phyloP scores from a whole-genome alignment of 2,329 filamentous ascomycete genomes.

The Paecilomyces sp. region DNA sequence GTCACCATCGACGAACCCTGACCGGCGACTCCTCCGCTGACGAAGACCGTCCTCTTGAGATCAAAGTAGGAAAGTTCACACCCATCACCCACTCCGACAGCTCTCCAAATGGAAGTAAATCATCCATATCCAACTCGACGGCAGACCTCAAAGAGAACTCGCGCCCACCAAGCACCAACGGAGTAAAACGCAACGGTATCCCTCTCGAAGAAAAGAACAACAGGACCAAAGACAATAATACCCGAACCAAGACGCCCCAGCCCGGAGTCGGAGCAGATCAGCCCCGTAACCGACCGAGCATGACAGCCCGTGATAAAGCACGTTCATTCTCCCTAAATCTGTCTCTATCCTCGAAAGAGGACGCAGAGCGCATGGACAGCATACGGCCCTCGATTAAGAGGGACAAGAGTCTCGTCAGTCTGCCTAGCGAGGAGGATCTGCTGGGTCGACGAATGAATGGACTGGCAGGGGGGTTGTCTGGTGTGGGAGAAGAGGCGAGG shows the following conservation, averaged over 20 bases:
- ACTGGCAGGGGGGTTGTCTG: constrained; percentile 10
- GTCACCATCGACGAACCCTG: constrained; percentile 41
- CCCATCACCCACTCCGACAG: constrained; percentile 15
- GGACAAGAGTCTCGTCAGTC: constrained; percentile 43
- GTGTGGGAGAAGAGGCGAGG: constrained; percentile 8
- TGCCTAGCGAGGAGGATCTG: constrained; percentile 52
- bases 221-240: not conserved
- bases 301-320: not conserved
- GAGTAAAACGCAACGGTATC: not conserved
- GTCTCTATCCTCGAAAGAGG: constrained; percentile 11
- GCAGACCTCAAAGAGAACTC: constrained; percentile 2
- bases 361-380: constrained; percentile 11
- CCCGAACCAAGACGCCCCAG: not conserved
- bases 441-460: constrained; percentile 24
- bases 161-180: not conserved
- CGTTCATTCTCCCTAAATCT: not conserved
- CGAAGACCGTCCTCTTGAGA: constrained; percentile 76
- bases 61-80: constrained; percentile 50
- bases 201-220: not conserved
- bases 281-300: not conserved
- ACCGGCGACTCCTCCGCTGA: constrained; percentile 62
- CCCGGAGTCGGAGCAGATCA: not conserved
- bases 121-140: constrained; percentile 1
- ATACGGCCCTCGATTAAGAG: constrained; percentile 19
- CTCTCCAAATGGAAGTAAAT: not conserved